phyloP scores from a whole-genome alignment of 75 land plant genomes.

The Pinus tabuliformis region DNA sequence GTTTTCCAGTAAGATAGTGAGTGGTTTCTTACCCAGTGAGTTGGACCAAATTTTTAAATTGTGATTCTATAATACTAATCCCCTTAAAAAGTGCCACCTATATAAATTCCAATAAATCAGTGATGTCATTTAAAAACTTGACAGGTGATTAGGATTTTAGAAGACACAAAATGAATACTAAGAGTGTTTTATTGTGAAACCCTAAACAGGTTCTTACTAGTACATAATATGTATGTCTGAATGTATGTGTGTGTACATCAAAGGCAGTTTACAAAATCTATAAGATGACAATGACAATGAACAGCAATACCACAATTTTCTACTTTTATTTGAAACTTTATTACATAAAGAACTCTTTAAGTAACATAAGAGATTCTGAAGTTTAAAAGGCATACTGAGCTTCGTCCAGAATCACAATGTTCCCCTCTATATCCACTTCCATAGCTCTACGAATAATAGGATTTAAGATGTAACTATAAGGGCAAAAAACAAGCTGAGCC shows the following conservation, averaged over 20 bases:
- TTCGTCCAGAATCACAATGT: constrained; percentile 90
- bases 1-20: no score
- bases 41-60: no score
- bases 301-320: not conserved
- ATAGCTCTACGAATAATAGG: constrained; percentile 85
- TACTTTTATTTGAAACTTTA: not conserved
- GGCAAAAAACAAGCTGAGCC: constrained; percentile 89
- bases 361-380: not conserved
- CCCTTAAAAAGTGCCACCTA: no score
- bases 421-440: constrained; percentile 81
- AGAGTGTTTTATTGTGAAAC: no score
- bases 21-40: no score
- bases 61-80: no score
- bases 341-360: not conserved
- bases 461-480: constrained; percentile 82
- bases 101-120: no score
- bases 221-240: no score
- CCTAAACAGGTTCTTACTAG: no score
- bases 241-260: not conserved
- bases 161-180: no score
- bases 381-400: constrained; percentile 73
- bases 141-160: no score
- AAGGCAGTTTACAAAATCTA: not conserved
- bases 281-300: not conserved
- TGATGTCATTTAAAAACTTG: no score